Percentiles rank a stretch among this genome's conserved stretches.
Evolutionary conservation across 495 filamentous ascomycete genomes (phyloP).

Genomic region (Podospora sp.): DNA sequence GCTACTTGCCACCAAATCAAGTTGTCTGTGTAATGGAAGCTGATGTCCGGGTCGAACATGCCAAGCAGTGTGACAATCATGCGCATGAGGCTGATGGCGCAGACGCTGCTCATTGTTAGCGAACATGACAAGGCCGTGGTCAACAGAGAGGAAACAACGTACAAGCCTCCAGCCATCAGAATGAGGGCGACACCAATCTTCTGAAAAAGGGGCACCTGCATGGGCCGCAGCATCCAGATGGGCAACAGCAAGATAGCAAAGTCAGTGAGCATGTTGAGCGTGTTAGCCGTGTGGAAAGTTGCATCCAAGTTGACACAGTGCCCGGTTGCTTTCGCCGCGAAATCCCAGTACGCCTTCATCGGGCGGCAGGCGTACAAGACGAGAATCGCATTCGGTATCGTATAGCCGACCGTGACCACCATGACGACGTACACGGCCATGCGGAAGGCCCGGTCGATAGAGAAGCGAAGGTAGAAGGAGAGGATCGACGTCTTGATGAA

Average conservation of each 20-base stretch:
- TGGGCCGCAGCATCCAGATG: conserved; percentile 29
- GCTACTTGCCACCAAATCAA: conserved; percentile 34
- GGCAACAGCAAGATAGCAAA: conserved; percentile 29
- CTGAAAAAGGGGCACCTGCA: conserved; percentile 19
- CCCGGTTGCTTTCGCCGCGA: conserved; percentile 13
- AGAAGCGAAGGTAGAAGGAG: conserved; percentile 35
- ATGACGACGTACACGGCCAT: conserved; percentile 32
- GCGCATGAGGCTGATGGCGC: conserved; percentile 30
- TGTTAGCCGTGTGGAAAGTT: conserved; percentile 20
- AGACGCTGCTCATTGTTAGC: conserved; percentile 17
- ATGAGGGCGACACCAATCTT: conserved; percentile 34
- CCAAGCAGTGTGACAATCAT: conserved; percentile 21
- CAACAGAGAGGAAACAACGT: conserved; percentile 10
- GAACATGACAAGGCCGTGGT: too few species aligned
- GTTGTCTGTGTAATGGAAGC: conserved; percentile 31
- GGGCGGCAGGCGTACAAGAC: conserved; percentile 33
- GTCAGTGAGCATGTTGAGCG: conserved; percentile 31
- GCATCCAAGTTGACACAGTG: conserved; percentile 25
- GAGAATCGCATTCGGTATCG: conserved; percentile 24
- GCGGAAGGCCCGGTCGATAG: conserved; percentile 24
- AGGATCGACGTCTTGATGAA: conserved; percentile 40
- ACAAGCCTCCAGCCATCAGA: conserved; percentile 39
- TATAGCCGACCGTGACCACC: conserved; percentile 30
- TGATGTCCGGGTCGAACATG: conserved; percentile 23
- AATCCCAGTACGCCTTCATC: conserved; percentile 33